Evolutionary conservation across 768 basidiomycete genomes (phyloP).

Genomic region (Epithele typhae): DNA sequence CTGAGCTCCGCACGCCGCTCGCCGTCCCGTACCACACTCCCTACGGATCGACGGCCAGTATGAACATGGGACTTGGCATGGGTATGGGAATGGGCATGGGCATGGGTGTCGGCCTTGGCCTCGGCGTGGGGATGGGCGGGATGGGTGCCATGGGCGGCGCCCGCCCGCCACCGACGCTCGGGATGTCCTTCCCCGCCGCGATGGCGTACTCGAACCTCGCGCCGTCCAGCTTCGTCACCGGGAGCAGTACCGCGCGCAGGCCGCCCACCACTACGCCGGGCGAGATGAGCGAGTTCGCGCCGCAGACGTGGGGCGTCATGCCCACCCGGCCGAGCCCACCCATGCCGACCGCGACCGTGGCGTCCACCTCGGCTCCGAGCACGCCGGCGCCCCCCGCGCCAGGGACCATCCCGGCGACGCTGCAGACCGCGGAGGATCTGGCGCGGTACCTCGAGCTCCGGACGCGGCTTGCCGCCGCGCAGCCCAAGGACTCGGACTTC

Average conservation of each 20-base stretch:
- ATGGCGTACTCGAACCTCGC: conserved; percentile 22
- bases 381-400: neutral
- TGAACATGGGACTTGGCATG: too few relatives aligned
- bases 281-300: conserved; percentile 15
- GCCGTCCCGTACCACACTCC: neutral
- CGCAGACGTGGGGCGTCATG: conserved; percentile 10
- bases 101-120: too few relatives aligned
- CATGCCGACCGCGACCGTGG: too few relatives aligned
- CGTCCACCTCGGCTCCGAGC: neutral
- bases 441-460: conserved; percentile 21
- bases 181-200: conserved; percentile 18
- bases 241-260: too few relatives aligned
- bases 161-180: conserved; percentile 7
- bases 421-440: conserved; percentile 22
- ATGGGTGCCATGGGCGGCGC: neutral
- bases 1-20: too few relatives aligned
- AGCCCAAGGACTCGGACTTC: conserved; percentile 14
- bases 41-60: too few relatives aligned
- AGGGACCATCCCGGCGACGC: conserved; percentile 10
- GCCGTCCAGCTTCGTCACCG: conserved; percentile 20
- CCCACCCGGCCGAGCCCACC: too few relatives aligned
- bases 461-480: conserved; percentile 14
- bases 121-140: too few relatives aligned
- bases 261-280: conserved; percentile 7
- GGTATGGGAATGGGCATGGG: too few relatives aligned